These are phyloP conservation scores for Mucor plumbeus DNA, from an alignment of 371 early-diverging fungal species.

Conservation along the genomic window DNA sequence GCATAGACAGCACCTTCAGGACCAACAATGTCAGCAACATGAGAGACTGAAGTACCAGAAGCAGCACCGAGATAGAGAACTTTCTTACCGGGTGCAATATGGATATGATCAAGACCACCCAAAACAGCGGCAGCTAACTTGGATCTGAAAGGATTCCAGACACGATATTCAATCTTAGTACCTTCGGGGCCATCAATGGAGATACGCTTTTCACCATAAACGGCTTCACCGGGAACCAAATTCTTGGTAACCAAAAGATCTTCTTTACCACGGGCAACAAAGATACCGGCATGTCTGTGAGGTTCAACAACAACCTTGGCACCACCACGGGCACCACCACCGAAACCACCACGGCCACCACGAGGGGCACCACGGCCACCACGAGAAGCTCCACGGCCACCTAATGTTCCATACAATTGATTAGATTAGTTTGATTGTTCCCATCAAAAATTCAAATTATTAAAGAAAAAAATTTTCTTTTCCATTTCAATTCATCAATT, in stretches of 20 bases:
- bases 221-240: constrained; percentile 97
- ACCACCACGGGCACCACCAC: constrained; percentile 85
- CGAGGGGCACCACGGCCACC: constrained; percentile 49
- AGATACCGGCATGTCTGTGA: constrained; percentile 96
- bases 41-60: constrained; percentile 99
- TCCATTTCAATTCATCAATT: neutral
- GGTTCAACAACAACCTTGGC: constrained; percentile 97
- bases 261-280: constrained; percentile 99
- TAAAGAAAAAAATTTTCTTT: neutral
- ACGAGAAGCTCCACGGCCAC: constrained; percentile 35
- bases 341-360: constrained; percentile 43
- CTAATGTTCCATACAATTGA: constrained; percentile 9
- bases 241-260: constrained; percentile 99
- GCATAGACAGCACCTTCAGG: constrained; percentile 98
- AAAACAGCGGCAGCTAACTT: constrained; percentile 99
- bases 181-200: constrained; percentile 94
- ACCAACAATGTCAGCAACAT: constrained; percentile 99
- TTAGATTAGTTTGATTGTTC: neutral
- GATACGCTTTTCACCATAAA: constrained; percentile 99
- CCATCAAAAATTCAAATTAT: neutral
- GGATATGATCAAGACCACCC: constrained; percentile 98
- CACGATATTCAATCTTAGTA: constrained; percentile 99
- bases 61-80: constrained; percentile 99
- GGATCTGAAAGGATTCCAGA: constrained; percentile 99
- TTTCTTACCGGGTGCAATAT: constrained; percentile 97